Evolutionary conservation across 495 filamentous ascomycete species (phyloP), one percentile per base, ranked within the genome.

Genomic region (Hyaloscypha variabilis): DNA sequence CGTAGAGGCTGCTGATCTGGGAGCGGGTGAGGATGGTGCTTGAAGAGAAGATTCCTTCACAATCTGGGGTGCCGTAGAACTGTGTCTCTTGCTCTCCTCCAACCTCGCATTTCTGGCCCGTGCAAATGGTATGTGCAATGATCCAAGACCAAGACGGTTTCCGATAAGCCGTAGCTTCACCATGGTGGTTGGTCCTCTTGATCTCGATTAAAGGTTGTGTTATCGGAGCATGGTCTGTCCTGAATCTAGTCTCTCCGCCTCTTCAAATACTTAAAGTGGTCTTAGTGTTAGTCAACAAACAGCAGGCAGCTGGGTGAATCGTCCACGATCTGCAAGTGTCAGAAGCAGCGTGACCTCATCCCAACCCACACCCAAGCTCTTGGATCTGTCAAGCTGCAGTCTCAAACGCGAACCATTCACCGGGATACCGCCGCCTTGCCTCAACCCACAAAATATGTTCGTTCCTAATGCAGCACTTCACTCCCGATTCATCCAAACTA

Each of bases 101-200:
- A 10, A 25, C 42, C 31, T 46, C 30, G 0, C 21, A 19, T 4
- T 30, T 3, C n/a, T 11, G 6, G 8, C n/a, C 19, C 31, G 24
- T 2, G 60, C 24, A 54, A 60, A 55, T 23, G 55, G 60, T 6
- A 63, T 52, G 21, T 54, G 36, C 65, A 53, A 67, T 31, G 65
- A 63, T 55, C 60, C 46, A 10, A 67, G 4, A 56, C 60, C 60
- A 17, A 67, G 60, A 24, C 60, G 36, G n/a, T 67, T 67, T 6
- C 46, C 30, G 6, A 52, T 54, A 8, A 39, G 46, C 14, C 60
- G 53, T 26, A 63, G 23, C 21, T 67, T 67, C 2, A 52, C 23
- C 52, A 67, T 66, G 17, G 14, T 54, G 8, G 55, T 58, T 34
- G 42, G 52, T 34, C 19, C 54, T 54, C 10, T 46, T 19, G 39